Evolutionary conservation across 352 stramenopile genomes (phyloP).

Genomic region (Achlya hypogyna): DNA sequence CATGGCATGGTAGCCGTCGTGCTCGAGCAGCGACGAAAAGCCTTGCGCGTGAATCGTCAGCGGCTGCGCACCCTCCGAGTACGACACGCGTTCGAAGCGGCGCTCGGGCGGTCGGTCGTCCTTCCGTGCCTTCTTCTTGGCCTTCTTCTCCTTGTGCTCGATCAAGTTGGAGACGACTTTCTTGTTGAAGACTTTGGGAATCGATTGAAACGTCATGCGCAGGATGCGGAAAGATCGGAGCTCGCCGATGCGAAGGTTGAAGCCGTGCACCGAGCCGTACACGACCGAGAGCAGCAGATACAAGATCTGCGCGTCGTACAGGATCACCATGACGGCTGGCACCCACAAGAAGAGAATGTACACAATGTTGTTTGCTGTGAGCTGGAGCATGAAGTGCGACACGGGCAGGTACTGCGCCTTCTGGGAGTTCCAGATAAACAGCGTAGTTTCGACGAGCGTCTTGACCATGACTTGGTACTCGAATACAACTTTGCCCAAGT

Average conservation of each 20-base stretch:
- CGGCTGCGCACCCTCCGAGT: conserved; percentile 47
- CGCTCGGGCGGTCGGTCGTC: conserved; percentile 35
- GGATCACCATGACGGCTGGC: conserved; percentile 71
- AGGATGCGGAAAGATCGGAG: conserved; percentile 67
- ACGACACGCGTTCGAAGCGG: conserved; percentile 68
- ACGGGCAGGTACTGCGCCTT: background rate
- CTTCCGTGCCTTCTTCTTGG: conserved; percentile 11
- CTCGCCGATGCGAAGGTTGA: conserved; percentile 73
- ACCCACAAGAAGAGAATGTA: conserved; percentile 49
- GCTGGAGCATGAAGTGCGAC: conserved; percentile 32
- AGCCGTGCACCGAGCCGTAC: conserved; percentile 61
- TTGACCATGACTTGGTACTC: conserved; percentile 97
- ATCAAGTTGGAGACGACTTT: conserved; percentile 22
- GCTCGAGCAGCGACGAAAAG: conserved; percentile 15
- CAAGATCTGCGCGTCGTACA: conserved; percentile 84
- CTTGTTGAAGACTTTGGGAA: conserved; percentile 57
- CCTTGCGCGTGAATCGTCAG: conserved; percentile 16
- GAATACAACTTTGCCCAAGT: conserved; percentile 94
- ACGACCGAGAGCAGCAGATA: conserved; percentile 72
- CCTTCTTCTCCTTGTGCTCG: conserved; percentile 23
- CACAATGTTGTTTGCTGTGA: conserved; percentile 57
- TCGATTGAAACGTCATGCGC: conserved; percentile 49
- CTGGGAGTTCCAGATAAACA: conserved; percentile 83
- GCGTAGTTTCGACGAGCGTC: conserved; percentile 90
- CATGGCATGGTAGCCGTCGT: background rate